Evolutionary conservation across 306 rosid genomes (phyloP).

Genomic region (Lupinus albus): DNA sequence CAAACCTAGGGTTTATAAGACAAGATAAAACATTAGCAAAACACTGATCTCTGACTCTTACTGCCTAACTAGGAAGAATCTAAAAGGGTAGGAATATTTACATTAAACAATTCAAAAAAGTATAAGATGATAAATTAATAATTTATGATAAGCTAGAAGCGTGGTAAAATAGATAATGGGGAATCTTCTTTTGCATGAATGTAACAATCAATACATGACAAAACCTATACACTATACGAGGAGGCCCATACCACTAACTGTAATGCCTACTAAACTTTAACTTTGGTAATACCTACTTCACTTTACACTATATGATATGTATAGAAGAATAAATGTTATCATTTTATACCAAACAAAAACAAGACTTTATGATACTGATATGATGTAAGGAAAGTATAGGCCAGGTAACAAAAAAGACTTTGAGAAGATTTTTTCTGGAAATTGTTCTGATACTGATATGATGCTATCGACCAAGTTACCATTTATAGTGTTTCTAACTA

Average conservation of each 20-base stretch:
- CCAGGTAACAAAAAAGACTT: conserved; percentile 18
- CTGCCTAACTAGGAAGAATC: conserved; percentile 2
- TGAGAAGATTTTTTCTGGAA: not conserved
- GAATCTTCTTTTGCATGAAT: conserved; percentile 45
- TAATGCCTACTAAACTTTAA: conserved; percentile 22
- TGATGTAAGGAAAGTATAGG: no score
- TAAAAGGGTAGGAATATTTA: not conserved
- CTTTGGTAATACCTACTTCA: conserved; percentile 6
- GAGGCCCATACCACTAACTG: conserved; percentile 1
- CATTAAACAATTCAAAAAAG: not conserved
- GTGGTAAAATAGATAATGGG: not conserved
- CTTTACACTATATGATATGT: not conserved
- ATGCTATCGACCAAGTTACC: not conserved
- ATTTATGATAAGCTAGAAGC: not conserved
- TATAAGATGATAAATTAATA: not conserved
- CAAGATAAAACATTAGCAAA: not conserved
- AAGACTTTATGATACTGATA: no score
- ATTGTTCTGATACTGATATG: not conserved
- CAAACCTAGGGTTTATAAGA: conserved; percentile 1
- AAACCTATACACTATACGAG: conserved; percentile 38
- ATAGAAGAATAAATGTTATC: conserved; percentile 18
- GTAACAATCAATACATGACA: conserved; percentile 48
- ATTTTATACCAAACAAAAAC: conserved; percentile 34
- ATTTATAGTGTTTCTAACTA: not conserved
- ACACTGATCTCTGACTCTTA: not conserved